Base-by-base conservation (phyloP, 441 rosid genomes). In the Hura crepitans region DNA sequence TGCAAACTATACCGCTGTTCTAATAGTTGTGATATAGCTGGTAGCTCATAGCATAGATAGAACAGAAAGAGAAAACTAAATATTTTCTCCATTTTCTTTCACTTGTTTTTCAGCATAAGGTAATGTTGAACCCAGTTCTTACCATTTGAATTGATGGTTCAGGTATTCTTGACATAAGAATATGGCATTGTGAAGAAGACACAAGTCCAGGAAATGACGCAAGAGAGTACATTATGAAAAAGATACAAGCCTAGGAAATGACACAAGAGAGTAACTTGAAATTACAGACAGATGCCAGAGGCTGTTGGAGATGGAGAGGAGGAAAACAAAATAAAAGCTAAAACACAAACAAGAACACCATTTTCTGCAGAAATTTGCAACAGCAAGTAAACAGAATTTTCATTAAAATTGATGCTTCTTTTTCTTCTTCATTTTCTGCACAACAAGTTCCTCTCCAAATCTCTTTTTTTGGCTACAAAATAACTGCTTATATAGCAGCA, bases 221-320 rank as follows among this genome's bases (percentile, higher is more conserved):
- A 70, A 33, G 60, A 70, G n/a, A 59, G 49, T 60, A 70, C n/a
- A n/a, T n/a, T n/a, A n/a, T n/a, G n/a, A n/a, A 20, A n/a, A 51
- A 11, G 60, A 51, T 2, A 20, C 58, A 20, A 35, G 43, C 58
- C 17, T n/a, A 58, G n/a, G 14, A 18, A 33, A 6, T 46, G 8
- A 35, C 50, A 47, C 56, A 70, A 33, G 60, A 70, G n/a, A 59
- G 49, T 60, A 70, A 33, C 13, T 69, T 69, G 50, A 46, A 42
- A n/a, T n/a, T 22, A 12, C 6, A 46, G 4, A 8, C 14, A 69
- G 6, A 33, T 37, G 35, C 25, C 23, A 47, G 9, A 46, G n/a
- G n/a, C n/a, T n/a, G n/a, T n/a, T n/a, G n/a, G n/a, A n/a, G n/a
- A n/a, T n/a, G n/a, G n/a, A n/a, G n/a, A n/a, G n/a, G n/a, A n/a